phyloP scores from a whole-genome alignment of 345 rosid genomes.

The Barbarea vulgaris region DNA sequence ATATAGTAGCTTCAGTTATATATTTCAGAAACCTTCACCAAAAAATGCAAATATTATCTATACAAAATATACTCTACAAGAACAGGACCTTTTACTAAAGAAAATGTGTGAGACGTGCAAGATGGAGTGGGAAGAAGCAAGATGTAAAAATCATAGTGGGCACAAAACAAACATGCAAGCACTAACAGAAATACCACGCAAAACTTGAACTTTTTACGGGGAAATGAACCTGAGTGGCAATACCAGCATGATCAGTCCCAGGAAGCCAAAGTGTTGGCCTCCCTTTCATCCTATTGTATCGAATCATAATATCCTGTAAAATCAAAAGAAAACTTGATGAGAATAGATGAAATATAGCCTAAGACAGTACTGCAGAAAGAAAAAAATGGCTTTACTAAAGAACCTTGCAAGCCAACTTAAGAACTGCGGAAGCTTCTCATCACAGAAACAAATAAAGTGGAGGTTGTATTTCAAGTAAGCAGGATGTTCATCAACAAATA shows the following conservation, averaged over 20 bases:
- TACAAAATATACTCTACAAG: slow-evolving; percentile 9
- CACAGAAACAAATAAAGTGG: background rate
- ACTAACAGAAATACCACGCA: background rate
- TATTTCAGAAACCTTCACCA: slow-evolving; percentile 7
- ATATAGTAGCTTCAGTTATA: slow-evolving; percentile 34
- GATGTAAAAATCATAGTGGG: background rate
- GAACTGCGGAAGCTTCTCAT: background rate
- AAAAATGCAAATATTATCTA: background rate
- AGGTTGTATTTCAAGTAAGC: background rate
- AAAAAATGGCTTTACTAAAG: background rate
- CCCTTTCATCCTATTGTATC: slow-evolving; percentile 93
- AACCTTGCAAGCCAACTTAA: background rate
- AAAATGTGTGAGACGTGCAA: background rate
- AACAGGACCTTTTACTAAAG: background rate
- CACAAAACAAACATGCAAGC: background rate
- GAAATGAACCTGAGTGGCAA: slow-evolving; percentile 86
- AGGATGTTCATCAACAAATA: background rate
- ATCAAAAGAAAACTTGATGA: slow-evolving; percentile 14
- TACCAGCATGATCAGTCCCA: slow-evolving; percentile 98
- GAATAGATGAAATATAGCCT: slow-evolving; percentile 12
- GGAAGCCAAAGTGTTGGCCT: slow-evolving; percentile 98
- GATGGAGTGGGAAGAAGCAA: slow-evolving; percentile 5
- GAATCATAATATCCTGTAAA: slow-evolving; percentile 65
- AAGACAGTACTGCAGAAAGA: background rate
- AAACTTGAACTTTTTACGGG: slow-evolving; percentile 24